Evolutionary conservation across 768 basidiomycete species (phyloP), one percentile per base, ranked within the genome.

Genomic region (Glaciozyma martinii): DNA sequence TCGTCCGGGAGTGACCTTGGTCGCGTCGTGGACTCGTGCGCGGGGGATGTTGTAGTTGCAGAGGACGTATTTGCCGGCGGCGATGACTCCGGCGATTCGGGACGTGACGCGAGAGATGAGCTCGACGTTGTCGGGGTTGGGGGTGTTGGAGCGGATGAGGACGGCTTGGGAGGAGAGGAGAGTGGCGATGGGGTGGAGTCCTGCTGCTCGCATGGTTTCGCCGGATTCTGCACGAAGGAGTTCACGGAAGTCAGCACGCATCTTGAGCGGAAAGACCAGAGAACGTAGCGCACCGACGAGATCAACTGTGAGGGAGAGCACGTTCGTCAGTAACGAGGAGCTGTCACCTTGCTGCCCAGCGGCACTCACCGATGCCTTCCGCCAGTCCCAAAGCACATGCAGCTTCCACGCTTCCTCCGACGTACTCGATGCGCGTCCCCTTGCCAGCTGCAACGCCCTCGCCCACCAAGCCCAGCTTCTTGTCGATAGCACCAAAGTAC

Each of bases 181-280:
- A 15, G 91, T 97, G 19, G 86, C 87, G 73, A 99, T 97, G 47
- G 94, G 85, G 76, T 89, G 89, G 61, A 98, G 81, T 44, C 94
- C 95, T 0, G 93, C 93, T 30, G 94, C 95, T 42, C 94, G 89
- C 95, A 99, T 99, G 12, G 95, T 99, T 73, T 99, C 95, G 50
- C 95, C 95, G 23, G 94, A 99, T 78, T 98, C 94, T 93, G 75
- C n/a, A n/a, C 47, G 56, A 43, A 29, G 53, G 29, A 32, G 23
- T 3, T 29, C 6, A 42, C n/a, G 29, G 56, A 18, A 23, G 49
- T 59, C 40, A 52, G 56, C 33, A 8, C 3, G 4, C 8, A 23
- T 4, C 37, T 66, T 29, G 27, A 16, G 50, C n/a, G 6, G 50
- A 8, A 7, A 29, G 27, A 25, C 29, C n/a, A n/a, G 25, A 52